Percentiles rank a stretch among this genome's conserved stretches.
Conservation (phyloP, 2,329 filamentous ascomycete species). For the Thermoascus crustaceus region DNA sequence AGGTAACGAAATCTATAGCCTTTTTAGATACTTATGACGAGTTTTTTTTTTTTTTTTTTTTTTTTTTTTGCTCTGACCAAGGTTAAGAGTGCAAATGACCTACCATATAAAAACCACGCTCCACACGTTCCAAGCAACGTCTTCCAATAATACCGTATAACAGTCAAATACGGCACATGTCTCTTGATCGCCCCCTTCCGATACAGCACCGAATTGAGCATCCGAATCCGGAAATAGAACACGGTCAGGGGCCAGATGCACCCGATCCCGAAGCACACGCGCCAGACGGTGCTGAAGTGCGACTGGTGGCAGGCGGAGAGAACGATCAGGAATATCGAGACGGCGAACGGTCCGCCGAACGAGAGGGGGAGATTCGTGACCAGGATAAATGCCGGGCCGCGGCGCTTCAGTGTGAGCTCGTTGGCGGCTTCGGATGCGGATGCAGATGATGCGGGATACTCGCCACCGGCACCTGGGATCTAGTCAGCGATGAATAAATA, state of each 20-base stretch:
- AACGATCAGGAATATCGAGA: constrained; percentile 42
- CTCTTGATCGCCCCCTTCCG: constrained; percentile 47
- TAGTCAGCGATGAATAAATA: neutral
- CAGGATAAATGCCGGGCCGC: constrained; percentile 39
- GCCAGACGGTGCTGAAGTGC: constrained; percentile 38
- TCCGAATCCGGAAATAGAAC: constrained; percentile 49
- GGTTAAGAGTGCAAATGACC: neutral
- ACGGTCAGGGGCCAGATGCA: constrained; percentile 45
- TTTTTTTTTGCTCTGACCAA: neutral
- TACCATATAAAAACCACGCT: constrained; percentile 48
- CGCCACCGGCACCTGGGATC: constrained; percentile 31
- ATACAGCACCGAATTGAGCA: constrained; percentile 46
- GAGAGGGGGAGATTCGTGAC: constrained; percentile 39
- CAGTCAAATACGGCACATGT: constrained; percentile 43
- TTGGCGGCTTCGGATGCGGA: constrained; percentile 43
- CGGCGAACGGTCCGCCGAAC: constrained; percentile 35
- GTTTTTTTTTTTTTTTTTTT: neutral
- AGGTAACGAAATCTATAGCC: constrained; percentile 37
- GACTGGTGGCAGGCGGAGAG: constrained; percentile 29
- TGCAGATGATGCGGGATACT: constrained; percentile 43
- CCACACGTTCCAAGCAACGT: constrained; percentile 45
- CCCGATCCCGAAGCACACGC: constrained; percentile 44
- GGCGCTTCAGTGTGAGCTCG: constrained; percentile 32
- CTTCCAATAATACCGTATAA: constrained; percentile 49
- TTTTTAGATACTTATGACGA: no score